Evolutionary conservation across 768 basidiomycete species (phyloP), one percentile per base, ranked within the genome.

Genomic region (Strobilomyces dryophilus): DNA sequence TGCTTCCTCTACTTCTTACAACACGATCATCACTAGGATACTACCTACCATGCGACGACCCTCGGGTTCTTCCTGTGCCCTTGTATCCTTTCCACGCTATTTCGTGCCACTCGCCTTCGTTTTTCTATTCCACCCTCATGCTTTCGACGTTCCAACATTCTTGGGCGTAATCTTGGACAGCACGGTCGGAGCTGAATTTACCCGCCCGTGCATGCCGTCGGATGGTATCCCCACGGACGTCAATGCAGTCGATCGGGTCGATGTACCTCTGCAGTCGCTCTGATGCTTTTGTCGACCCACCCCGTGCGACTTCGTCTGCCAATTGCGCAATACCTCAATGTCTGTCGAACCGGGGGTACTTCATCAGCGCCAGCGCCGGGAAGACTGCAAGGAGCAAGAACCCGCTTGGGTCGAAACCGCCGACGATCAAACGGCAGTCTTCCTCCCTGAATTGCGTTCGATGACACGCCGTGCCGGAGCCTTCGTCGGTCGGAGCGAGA

Each of bases 161-260:
- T 71, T 95, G 92, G 1, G 92, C 93, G 62, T 95, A 95, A 67
- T 93, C 89, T 60, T 84, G 82, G 64, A 97, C 95, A 4, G 92
- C 90, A 48, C 95, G 80, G 67, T 98, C 95, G 32, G 89, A 91
- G 69, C 92, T 93, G 77, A 98, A 98, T 65, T 94, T 95, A 69
- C 93, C 94, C 94, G 97, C 97, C 83, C 66, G 53, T 47, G 43
- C 87, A 34, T 54, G 45, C 56, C 29, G 49, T 58, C 51, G 36
- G 37, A 62, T 63, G 81, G 83, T n/a, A n/a, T n/a, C n/a, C 59
- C 47, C 73, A n/a, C 82, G 27, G 80, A 82, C 18, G 81, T 80
- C 12, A 83, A 89, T 47, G 76, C 68, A 37, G 89, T 89, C n/a
- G 80, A 50, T 36, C 42, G 37, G 46, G 50, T 58, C 43, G 10